A percentile compares a stretch with the other conserved stretches of the same genome.
These are phyloP conservation scores for Lyophyllum decastes DNA, from an alignment of 768 basidiomycete genomes.

Conservation along the genomic window DNA sequence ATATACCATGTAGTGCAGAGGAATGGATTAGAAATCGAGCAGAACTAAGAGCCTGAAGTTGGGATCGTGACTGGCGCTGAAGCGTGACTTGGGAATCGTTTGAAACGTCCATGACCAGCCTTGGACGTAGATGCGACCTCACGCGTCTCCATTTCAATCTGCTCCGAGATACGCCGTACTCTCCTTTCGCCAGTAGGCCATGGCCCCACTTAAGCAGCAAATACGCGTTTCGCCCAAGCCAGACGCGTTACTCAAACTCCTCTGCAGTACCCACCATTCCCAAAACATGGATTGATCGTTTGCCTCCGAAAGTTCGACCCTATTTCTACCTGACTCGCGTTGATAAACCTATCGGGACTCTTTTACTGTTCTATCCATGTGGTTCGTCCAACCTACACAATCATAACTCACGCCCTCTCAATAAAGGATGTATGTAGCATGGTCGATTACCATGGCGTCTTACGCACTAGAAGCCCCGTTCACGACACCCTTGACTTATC, in stretches of 20 bases:
- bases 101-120: neutral
- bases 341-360: conserved; percentile 95
- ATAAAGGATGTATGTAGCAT: conserved; percentile 57
- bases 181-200: neutral
- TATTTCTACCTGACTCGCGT: conserved; percentile 87
- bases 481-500: conserved; percentile 70
- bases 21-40: too few relatives aligned
- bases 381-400: conserved; percentile 49
- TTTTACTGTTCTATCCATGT: conserved; percentile 92
- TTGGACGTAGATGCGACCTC: conserved; percentile 12
- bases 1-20: conserved; percentile 18
- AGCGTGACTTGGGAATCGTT: neutral
- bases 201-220: neutral
- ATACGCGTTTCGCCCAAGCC: neutral
- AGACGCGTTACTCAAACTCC: conserved; percentile 14
- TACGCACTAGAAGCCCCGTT: conserved; percentile 73
- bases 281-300: conserved; percentile 65
- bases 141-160: conserved; percentile 12
- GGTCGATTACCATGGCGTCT: conserved; percentile 97
- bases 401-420: conserved; percentile 4
- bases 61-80: neutral
- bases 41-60: neutral
- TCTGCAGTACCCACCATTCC: neutral
- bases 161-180: neutral
- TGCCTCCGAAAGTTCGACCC: conserved; percentile 63